Base-by-base conservation (phyloP, 2,329 filamentous ascomycete species). In the Beauveria rudraprayagi region DNA sequence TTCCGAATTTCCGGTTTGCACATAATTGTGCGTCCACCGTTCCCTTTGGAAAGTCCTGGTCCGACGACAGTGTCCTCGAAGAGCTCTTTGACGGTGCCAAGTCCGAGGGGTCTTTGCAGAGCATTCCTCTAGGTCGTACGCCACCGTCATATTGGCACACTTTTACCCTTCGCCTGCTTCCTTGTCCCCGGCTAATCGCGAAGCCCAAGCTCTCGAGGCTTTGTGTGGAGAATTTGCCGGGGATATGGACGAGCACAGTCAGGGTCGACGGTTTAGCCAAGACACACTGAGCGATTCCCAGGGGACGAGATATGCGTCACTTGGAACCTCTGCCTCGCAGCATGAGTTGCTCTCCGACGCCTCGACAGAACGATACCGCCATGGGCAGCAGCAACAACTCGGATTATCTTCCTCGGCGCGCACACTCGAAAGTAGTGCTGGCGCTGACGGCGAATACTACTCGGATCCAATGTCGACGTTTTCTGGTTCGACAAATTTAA, bases 371-470 rank as follows among this genome's bases (percentile, higher is more conserved):
- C 71, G 77, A 68, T 79, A 80, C 77, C 69, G 82, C 58, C 75
- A 80, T 58, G 72, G 80, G 55, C 76, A 81, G 56, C 55, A 48
- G 7, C 53, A 46, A 19, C 52, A 54, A 30, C 47, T 83, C 61
- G 80, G 74, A 68, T 75, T 78, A 40, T 78, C 82, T 46, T 74
- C 80, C 48, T 73, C 77, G 62, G 69, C 74, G 63, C 73, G 80
- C 70, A 77, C 77, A 58, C 78, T 84, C 81, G 82, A 77, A 75
- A 81, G 37, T n/a, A 37, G 73, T 70, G 80, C 78, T 72, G 79
- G 76, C 73, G 83, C 74, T 73, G 87, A 80, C 75, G 78, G 78
- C 69, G 78, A 76, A 53, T 87, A 86, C 72, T 86, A 87, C 67
- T 78, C 81, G 65, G 83, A 85, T 65, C 73, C 80, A 19, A 68